phyloP scores from a whole-genome alignment of 1,139 yeast species.

The Protomyces pachydermus region DNA sequence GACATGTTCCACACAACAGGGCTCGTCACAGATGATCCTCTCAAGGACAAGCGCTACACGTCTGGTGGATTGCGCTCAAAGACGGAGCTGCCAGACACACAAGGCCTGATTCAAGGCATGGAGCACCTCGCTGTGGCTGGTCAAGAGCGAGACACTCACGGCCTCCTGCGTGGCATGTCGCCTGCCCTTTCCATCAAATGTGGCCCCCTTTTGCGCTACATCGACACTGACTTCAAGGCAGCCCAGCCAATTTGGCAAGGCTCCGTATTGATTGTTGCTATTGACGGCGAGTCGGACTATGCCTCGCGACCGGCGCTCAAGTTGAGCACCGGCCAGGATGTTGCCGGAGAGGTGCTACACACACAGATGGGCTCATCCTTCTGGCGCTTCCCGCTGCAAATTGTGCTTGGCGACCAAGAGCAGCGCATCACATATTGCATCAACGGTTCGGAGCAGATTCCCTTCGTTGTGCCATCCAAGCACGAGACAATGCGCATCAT shows the following conservation, averaged over 20 bases:
- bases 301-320: slow-evolving; percentile 59
- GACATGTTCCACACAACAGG: slow-evolving; percentile 26
- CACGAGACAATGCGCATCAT: slow-evolving; percentile 24
- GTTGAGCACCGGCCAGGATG: slow-evolving; percentile 14
- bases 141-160: slow-evolving; percentile 9
- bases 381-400: slow-evolving; percentile 20
- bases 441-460: slow-evolving; percentile 9
- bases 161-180: slow-evolving; percentile 15
- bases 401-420: slow-evolving; percentile 11
- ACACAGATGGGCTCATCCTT: slow-evolving; percentile 14
- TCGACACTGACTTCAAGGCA: slow-evolving; percentile 3
- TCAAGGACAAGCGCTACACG: slow-evolving; percentile 24
- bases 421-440: slow-evolving; percentile 14
- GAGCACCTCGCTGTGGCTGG: slow-evolving; percentile 23
- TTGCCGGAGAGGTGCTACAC: slow-evolving; percentile 15
- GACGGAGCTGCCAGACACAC: slow-evolving; percentile 7
- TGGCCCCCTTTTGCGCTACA: slow-evolving; percentile 23
- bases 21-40: slow-evolving; percentile 25
- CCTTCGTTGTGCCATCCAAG: slow-evolving; percentile 16
- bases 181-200: slow-evolving; percentile 22
- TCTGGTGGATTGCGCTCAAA: slow-evolving; percentile 10
- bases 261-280: slow-evolving; percentile 28
- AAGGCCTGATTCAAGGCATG: slow-evolving; percentile 24
- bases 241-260: slow-evolving; percentile 11
- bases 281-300: slow-evolving; percentile 27